phyloP scores from a whole-genome alignment of 306 rosid species.

The Hippophae gyantsensis region DNA sequence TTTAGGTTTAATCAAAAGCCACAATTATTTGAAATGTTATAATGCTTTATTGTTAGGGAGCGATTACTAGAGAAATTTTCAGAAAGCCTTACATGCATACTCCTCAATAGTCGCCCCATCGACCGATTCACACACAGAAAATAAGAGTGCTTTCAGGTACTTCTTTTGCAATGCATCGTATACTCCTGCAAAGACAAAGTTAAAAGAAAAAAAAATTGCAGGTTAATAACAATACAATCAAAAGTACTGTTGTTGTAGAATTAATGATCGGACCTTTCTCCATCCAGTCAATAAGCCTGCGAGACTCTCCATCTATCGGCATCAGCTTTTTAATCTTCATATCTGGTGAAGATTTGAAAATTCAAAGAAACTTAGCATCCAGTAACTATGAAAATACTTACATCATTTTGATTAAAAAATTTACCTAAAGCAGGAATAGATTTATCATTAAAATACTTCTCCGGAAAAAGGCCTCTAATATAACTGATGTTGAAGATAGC shows the following conservation, averaged over 20 bases:
- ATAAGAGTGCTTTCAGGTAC: conserved; percentile 77
- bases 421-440: conserved; percentile 91
- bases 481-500: conserved; percentile 92
- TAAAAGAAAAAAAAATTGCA: neutral
- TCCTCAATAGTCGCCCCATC: conserved; percentile 99
- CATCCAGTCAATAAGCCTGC: conserved; percentile 95
- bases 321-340: conserved; percentile 89
- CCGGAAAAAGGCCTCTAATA: conserved; percentile 94
- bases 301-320: conserved; percentile 94
- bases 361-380: conserved; percentile 15
- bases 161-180: conserved; percentile 83
- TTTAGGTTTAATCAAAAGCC: too few species aligned
- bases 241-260: conserved; percentile 3
- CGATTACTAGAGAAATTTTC: neutral
- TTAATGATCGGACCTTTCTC: conserved; percentile 53
- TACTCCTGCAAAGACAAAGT: conserved; percentile 43
- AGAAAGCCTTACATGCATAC: conserved; percentile 62
- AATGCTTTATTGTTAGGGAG: neutral
- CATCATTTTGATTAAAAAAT: neutral
- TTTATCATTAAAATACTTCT: conserved; percentile 85
- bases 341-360: conserved; percentile 38
- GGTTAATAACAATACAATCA: neutral
- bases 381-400: conserved; percentile 1
- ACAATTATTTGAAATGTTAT: too few species aligned
- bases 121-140: conserved; percentile 65